Percentiles rank a stretch among this genome's conserved stretches.
phyloP scores from a whole-genome alignment of 306 rosid genomes.

The Vigna angularis region DNA sequence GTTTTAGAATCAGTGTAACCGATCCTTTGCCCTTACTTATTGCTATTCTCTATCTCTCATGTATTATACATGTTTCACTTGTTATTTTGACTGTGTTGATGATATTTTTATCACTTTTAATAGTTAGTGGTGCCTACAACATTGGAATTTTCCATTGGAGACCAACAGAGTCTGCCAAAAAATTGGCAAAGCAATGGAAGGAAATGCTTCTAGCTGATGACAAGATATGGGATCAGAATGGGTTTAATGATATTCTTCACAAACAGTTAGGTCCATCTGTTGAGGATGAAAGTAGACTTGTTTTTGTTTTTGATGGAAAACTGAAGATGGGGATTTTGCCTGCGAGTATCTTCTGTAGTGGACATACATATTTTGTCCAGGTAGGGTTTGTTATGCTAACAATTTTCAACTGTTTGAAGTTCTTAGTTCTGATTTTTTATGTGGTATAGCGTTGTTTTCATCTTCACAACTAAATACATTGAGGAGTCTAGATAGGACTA shows the following conservation, averaged over 20 bases:
- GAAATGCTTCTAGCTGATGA: slow-evolving; percentile 84
- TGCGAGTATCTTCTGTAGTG: slow-evolving; percentile 93
- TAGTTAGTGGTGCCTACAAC: slow-evolving; percentile 86
- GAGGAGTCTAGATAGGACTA: slow-evolving; percentile 36
- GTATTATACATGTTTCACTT: slow-evolving; percentile 25
- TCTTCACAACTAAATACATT: slow-evolving; percentile 29
- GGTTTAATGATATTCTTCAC: slow-evolving; percentile 77
- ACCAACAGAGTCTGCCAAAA: slow-evolving; percentile 81
- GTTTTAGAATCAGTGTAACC: slow-evolving; percentile 30
- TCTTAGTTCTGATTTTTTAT: slow-evolving; percentile 20
- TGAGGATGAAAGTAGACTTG: slow-evolving; percentile 76
- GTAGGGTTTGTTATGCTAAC: slow-evolving; percentile 47
- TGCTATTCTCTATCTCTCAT: slow-evolving; percentile 27
- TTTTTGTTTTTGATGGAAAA: slow-evolving; percentile 83
- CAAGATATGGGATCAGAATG: slow-evolving; percentile 95
- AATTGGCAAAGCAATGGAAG: slow-evolving; percentile 87
- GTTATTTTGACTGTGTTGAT: slow-evolving; percentile 32
- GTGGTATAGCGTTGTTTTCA: slow-evolving; percentile 17
- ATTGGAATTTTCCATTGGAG: slow-evolving; percentile 98
- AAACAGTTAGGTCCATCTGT: slow-evolving; percentile 84
- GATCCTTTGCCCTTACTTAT: slow-evolving; percentile 16
- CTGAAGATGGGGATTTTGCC: slow-evolving; percentile 93
- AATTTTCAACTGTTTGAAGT: slow-evolving; percentile 1
- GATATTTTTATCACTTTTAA: slow-evolving; percentile 29
- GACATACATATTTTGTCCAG: slow-evolving; percentile 98